Evolutionary conservation across 2,329 filamentous ascomycete genomes (phyloP), one percentile per base, ranked within the genome.

Genomic region (Xylariaceae sp.): DNA sequence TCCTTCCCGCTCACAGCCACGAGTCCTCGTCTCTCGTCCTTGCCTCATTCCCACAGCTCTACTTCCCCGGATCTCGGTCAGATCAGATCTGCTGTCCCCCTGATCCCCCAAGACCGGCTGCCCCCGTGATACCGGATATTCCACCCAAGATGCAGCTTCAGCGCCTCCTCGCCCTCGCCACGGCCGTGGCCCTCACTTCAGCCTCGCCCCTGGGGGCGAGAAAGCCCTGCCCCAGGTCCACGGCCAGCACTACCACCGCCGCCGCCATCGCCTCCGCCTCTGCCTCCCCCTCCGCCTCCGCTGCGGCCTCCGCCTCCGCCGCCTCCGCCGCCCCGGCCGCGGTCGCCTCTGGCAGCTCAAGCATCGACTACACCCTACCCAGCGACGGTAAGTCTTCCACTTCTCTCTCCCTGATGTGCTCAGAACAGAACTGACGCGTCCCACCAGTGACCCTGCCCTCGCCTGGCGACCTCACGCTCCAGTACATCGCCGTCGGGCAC

Each of bases 401-500:
- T 15, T n/a, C 21, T 15, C 23, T 23, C 29, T 18, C 16, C 11
- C 13, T 14, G 13, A 18, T 25, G 21, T 12, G 14, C 13, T 16
- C 14, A 33, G 13, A 29, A 35, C 19, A 16, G n/a, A 24, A 21
- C 36, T 41, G 26, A 41, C 19, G 35, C 23, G 5, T 3, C 4
- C 19, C 6, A 26, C n/a, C 24, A 57, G 53, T 46, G 15, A 63
- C 53, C 23, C 68, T 77, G 18, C 53, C 63, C n/a, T 38, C 55
- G 4, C 64, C 65, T 3, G 40, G 57, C 8, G 50, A 50, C 40
- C 47, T 62, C 27, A 52, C 53, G 5, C 59, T 77, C 23, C 67
- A 72, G 52, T 60, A 68, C 59, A 70, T 83, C 41, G 68, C 66
- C 36, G 58, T 83, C 26, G 78, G 77, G 45, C 70, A 78, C 46